phyloP scores from a whole-genome alignment of 1,284 basidiomycete genomes.

The Cryptococcus hybrid region DNA sequence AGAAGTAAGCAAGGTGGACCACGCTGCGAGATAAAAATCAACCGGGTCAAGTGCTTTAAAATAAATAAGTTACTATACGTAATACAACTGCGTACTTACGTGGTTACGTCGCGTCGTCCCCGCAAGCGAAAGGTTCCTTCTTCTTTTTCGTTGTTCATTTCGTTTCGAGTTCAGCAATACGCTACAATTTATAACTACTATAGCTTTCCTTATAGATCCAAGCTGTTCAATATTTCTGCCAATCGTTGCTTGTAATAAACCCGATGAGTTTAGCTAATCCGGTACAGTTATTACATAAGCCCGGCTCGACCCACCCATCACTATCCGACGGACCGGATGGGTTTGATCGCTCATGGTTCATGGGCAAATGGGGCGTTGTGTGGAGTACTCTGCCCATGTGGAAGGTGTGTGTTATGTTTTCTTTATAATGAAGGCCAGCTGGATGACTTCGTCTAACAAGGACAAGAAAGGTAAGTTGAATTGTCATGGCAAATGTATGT shows the following conservation, averaged over 20 bases:
- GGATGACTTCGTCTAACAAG: slow-evolving; percentile 14
- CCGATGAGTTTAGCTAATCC: neutral
- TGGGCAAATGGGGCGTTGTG: slow-evolving; percentile 55
- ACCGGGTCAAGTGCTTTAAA: too few relatives aligned
- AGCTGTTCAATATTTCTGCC: neutral
- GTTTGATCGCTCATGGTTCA: slow-evolving; percentile 49
- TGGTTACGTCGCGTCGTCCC: too few relatives aligned
- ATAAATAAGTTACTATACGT: too few relatives aligned
- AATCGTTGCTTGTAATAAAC: neutral
- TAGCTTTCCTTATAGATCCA: too few relatives aligned
- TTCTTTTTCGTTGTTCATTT: too few relatives aligned
- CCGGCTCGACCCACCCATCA: slow-evolving; percentile 33
- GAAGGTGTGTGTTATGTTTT: slow-evolving; percentile 46
- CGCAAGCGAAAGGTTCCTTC: neutral
- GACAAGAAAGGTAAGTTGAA: slow-evolving; percentile 39
- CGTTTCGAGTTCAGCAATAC: neutral
- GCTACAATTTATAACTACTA: neutral
- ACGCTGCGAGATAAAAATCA: too few relatives aligned
- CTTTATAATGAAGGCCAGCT: too few relatives aligned
- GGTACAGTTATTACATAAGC: slow-evolving; percentile 2
- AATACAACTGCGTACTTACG: too few relatives aligned
- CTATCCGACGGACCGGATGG: slow-evolving; percentile 33
- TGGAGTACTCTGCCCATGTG: slow-evolving; percentile 56
- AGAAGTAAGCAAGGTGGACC: too few relatives aligned
- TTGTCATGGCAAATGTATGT: neutral